Evolutionary conservation across 1,284 basidiomycete species (phyloP).

Genomic region (Heliocybe sulcata): DNA sequence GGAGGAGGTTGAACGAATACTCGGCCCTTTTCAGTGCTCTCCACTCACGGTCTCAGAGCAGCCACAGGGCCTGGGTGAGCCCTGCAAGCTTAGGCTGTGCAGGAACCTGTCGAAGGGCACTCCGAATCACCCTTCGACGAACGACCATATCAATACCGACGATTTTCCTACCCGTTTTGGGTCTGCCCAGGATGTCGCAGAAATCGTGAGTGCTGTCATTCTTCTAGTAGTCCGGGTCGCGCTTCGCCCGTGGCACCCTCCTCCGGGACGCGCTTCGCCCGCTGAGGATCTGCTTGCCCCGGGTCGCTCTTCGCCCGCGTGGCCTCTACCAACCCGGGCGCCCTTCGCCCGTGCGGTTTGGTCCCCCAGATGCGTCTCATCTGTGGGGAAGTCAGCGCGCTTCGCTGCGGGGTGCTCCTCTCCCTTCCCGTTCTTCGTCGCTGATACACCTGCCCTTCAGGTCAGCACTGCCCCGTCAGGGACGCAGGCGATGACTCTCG

Average conservation of each 20-base stretch:
- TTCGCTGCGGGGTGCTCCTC: no score
- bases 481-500: neutral
- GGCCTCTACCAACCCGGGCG: no score
- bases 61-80: slow-evolving; percentile 4
- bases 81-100: slow-evolving; percentile 6
- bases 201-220: slow-evolving; percentile 20
- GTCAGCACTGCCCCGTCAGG: neutral
- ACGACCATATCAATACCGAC: slow-evolving; percentile 20
- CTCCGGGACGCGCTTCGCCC: no score
- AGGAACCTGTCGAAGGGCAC: slow-evolving; percentile 11
- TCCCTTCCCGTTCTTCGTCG: no score
- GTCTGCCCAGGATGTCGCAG: slow-evolving; percentile 17
- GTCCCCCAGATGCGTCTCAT: no score
- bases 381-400: no score
- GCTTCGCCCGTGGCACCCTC: no score
- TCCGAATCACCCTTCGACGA: slow-evolving; percentile 15
- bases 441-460: no score
- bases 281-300: no score
- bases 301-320: no score
- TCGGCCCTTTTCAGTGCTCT: slow-evolving; percentile 15
- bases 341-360: no score
- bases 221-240: neutral
- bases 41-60: slow-evolving; percentile 14
- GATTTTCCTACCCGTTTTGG: slow-evolving; percentile 24
- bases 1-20: slow-evolving; percentile 17